A percentile compares a stretch with the other conserved stretches of the same genome.
Evolutionary conservation across 2,329 filamentous ascomycete species (phyloP).

Genomic region (Colletotrichum filicis): DNA sequence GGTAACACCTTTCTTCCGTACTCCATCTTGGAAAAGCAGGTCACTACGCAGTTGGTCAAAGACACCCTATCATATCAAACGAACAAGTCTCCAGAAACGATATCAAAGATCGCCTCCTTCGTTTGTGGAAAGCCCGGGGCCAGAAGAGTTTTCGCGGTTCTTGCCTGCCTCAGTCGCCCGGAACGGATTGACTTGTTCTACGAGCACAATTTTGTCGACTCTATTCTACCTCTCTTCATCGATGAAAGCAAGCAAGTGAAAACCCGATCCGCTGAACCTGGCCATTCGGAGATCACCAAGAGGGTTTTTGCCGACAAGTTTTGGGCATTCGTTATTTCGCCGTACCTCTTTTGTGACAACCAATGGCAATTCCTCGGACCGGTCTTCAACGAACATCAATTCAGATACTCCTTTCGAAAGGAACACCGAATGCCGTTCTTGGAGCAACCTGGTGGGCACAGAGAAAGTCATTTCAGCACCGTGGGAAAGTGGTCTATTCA

Average conservation of each 20-base stretch:
- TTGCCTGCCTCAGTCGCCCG: not conserved
- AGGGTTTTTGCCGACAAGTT: not conserved
- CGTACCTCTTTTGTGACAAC: not conserved
- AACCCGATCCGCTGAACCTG: not conserved
- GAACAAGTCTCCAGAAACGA: fast-evolving
- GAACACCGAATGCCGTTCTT: not conserved
- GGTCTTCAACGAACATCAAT: not conserved
- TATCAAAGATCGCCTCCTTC: not conserved
- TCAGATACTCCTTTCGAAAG: not conserved
- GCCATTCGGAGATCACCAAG: not conserved
- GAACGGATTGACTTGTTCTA: not conserved
- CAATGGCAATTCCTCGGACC: constrained; percentile 1
- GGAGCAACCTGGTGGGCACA: not conserved
- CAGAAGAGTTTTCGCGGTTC: not conserved
- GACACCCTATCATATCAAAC: fast-evolving
- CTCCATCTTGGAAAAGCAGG: not conserved
- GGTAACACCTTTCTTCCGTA: not conserved
- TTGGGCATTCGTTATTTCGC: not conserved
- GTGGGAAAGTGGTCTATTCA: not conserved
- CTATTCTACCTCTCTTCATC: not conserved
- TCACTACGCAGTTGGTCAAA: not conserved
- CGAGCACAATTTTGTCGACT: not conserved
- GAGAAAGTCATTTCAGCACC: not conserved
- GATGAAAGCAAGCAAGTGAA: not conserved
- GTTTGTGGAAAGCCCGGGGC: not conserved